These are phyloP conservation scores for Ceraceosorus guamensis DNA, from an alignment of 1,284 basidiomycete genomes.

Conservation along the genomic window DNA sequence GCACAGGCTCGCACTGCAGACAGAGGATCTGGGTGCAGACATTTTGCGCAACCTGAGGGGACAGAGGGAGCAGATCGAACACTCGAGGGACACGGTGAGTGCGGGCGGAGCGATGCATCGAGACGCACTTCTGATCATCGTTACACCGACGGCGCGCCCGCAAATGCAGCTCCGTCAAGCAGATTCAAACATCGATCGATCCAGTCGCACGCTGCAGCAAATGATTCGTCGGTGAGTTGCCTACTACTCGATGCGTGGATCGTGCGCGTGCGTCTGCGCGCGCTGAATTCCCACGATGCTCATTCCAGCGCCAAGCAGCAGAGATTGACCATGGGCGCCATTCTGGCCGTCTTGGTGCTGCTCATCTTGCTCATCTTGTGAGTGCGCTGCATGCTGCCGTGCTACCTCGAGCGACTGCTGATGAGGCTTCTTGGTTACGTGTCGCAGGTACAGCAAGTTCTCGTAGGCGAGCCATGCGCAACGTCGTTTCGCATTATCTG, in stretches of 20 bases:
- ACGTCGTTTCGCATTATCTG: too few species aligned
- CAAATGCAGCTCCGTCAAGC: slow-evolving; percentile 54
- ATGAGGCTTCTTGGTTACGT: too few species aligned
- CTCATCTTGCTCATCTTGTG: slow-evolving; percentile 46
- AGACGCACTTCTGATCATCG: not conserved
- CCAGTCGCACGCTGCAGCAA: slow-evolving; percentile 57
- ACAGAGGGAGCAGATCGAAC: slow-evolving; percentile 92
- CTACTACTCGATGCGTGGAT: not conserved
- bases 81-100: slow-evolving; percentile 77
- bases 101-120: not conserved
- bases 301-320: slow-evolving; percentile 43
- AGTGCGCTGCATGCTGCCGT: not conserved
- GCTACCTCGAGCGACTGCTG: not conserved
- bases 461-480: too few species aligned
- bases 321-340: slow-evolving; percentile 42
- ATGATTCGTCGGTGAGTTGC: slow-evolving; percentile 57
- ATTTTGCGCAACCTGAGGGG: slow-evolving; percentile 76
- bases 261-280: too few species aligned
- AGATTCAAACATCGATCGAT: slow-evolving; percentile 57
- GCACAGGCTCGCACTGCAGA: slow-evolving; percentile 87
- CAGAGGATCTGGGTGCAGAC: slow-evolving; percentile 87
- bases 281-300: not conserved
- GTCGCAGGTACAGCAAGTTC: too few species aligned
- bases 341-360: slow-evolving; percentile 44
- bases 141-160: not conserved